phyloP scores from a whole-genome alignment of 495 filamentous ascomycete genomes.

The Penicillium paradoxum region DNA sequence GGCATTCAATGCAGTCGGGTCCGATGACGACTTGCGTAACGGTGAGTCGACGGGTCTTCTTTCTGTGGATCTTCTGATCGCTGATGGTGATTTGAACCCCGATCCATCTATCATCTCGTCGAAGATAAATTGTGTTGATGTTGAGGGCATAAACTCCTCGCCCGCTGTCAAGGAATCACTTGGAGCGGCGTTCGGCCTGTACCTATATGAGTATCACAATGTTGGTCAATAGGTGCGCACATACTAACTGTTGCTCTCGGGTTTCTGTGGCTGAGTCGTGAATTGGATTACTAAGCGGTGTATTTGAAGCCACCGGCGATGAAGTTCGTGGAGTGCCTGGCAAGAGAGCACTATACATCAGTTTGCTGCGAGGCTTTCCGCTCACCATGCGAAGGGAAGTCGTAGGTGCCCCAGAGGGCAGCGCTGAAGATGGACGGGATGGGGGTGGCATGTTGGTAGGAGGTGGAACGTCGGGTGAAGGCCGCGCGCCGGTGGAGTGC shows the following conservation, averaged over 20 bases:
- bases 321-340: constrained; percentile 20
- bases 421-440: background rate
- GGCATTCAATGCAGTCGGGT: constrained; percentile 26
- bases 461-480: background rate
- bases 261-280: background rate
- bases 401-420: constrained; percentile 1
- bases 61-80: constrained; percentile 2
- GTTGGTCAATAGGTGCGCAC: constrained; percentile 9
- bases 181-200: constrained; percentile 4
- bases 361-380: constrained; percentile 40
- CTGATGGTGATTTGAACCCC: background rate
- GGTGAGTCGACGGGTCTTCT: constrained; percentile 16
- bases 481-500: background rate
- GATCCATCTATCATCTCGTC: constrained; percentile 26
- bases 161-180: constrained; percentile 6
- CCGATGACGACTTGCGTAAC: constrained; percentile 36
- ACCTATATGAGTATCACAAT: constrained; percentile 12
- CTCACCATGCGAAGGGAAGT: constrained; percentile 32
- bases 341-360: constrained; percentile 45
- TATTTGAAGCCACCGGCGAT: constrained; percentile 2
- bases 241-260: constrained; percentile 31
- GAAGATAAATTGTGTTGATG: constrained; percentile 28
- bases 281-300: constrained; percentile 4
- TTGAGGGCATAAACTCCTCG: constrained; percentile 27
- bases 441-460: background rate